Percentiles rank a stretch among this genome's conserved stretches.
Conservation (phyloP, 2,329 filamentous ascomycete genomes). For the Calonectria naviculata region DNA sequence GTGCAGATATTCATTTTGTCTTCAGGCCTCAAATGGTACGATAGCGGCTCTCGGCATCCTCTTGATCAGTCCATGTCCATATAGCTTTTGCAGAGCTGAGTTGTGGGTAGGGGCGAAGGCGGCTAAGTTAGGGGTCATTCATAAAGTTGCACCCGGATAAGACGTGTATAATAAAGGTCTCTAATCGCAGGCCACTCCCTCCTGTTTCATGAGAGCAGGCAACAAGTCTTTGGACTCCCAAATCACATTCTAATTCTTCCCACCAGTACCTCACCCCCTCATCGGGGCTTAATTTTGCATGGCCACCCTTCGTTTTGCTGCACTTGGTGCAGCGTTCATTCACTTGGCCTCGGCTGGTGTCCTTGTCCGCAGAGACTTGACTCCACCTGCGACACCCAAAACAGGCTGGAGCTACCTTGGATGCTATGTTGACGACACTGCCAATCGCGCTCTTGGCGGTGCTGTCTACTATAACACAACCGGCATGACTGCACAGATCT, state of each 20-base stretch:
- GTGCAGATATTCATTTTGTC: not conserved
- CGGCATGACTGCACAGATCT: slow-evolving; percentile 53
- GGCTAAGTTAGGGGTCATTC: not conserved
- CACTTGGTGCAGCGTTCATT: slow-evolving; percentile 33
- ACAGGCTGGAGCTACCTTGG: slow-evolving; percentile 37
- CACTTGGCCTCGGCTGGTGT: slow-evolving; percentile 32
- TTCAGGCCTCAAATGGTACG: slow-evolving; percentile 23
- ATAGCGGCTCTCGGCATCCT: slow-evolving; percentile 23
- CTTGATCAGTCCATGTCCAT: slow-evolving; percentile 19
- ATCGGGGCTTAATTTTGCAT: slow-evolving; percentile 11
- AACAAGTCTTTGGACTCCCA: slow-evolving; percentile 7
- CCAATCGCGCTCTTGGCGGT: slow-evolving; percentile 32
- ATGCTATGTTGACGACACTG: slow-evolving; percentile 38
- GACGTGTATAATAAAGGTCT: slow-evolving; percentile 30
- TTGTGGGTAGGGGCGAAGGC: not conserved
- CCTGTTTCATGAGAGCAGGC: slow-evolving; percentile 19
- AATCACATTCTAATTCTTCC: slow-evolving; percentile 20
- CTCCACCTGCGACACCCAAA: slow-evolving; percentile 27
- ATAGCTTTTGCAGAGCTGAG: slow-evolving; percentile 23
- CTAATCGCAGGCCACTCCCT: slow-evolving; percentile 8
- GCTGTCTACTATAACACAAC: slow-evolving; percentile 32
- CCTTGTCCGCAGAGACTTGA: slow-evolving; percentile 35
- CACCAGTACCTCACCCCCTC: not conserved
- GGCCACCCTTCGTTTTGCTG: slow-evolving; percentile 26
- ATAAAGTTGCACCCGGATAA: slow-evolving; percentile 9